These are phyloP conservation scores for Westerdykella aurantiaca DNA, from an alignment of 2,329 filamentous ascomycete genomes.

Conservation along the genomic window DNA sequence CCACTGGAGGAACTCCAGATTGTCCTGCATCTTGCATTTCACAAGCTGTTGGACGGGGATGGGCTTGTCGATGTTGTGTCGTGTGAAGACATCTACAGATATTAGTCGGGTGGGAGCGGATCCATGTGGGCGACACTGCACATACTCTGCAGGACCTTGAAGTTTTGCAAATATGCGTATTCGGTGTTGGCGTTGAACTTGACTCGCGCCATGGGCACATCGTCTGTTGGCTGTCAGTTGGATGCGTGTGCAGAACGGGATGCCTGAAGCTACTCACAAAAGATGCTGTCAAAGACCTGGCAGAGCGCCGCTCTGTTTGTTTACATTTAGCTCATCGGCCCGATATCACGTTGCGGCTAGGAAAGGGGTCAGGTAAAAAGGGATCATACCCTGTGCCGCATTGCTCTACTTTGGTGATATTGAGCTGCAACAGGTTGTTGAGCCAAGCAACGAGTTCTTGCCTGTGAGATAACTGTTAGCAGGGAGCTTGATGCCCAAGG, in stretches of 20 bases:
- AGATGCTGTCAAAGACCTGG: conserved; percentile 98
- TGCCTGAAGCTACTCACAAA: conserved; percentile 49
- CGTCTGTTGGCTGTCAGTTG: conserved; percentile 46
- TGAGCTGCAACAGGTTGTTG: conserved; percentile 95
- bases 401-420: conserved; percentile 97
- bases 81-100: conserved; percentile 68
- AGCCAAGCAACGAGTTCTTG: conserved; percentile 96
- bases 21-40: conserved; percentile 99
- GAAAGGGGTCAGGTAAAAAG: neutral
- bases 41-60: conserved; percentile 83
- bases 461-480: conserved; percentile 46
- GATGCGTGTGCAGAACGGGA: neutral
- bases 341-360: neutral
- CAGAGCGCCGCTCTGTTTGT: conserved; percentile 75
- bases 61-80: conserved; percentile 82
- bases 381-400: conserved; percentile 82
- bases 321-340: neutral
- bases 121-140: conserved; percentile 11
- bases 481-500: conserved; percentile 15
- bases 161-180: conserved; percentile 97
- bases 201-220: conserved; percentile 90
- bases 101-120: conserved; percentile 7
- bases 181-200: conserved; percentile 98
- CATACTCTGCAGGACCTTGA: conserved; percentile 94
- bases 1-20: conserved; percentile 98